phyloP scores from a whole-genome alignment of 306 rosid species.

The Prinsepia uniflora region DNA sequence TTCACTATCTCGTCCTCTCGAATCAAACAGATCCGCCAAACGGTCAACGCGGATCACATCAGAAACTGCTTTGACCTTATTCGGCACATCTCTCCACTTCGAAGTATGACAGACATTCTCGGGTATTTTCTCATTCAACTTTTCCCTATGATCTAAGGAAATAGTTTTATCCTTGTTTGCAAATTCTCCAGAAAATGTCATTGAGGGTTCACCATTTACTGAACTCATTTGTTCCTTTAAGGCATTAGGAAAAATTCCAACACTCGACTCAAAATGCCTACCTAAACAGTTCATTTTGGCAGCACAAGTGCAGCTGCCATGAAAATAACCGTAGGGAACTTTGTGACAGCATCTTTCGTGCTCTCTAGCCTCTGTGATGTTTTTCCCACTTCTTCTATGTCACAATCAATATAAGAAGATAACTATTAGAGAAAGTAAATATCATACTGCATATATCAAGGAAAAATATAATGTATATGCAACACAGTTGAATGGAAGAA shows the following conservation, averaged over 20 bases:
- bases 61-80: conserved; percentile 42
- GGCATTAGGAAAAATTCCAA: conserved; percentile 26
- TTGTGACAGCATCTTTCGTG: conserved; percentile 35
- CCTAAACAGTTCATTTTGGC: conserved; percentile 23
- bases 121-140: conserved; percentile 23
- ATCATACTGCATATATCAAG: not conserved
- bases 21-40: conserved; percentile 30
- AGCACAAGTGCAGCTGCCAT: conserved; percentile 25
- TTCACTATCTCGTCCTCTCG: conserved; percentile 28
- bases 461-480: conserved; percentile 6
- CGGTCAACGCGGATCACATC: conserved; percentile 30
- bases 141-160: conserved; percentile 30
- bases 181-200: conserved; percentile 28
- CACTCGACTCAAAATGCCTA: conserved; percentile 32
- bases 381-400: conserved; percentile 35
- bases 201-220: conserved; percentile 30
- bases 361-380: conserved; percentile 29
- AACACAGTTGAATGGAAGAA: conserved; percentile 2
- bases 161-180: conserved; percentile 19
- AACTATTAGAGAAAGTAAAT: conserved; percentile 11
- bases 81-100: conserved; percentile 66
- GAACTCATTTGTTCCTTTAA: conserved; percentile 27
- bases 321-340: conserved; percentile 29
- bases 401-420: conserved; percentile 29
- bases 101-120: conserved; percentile 31